These are phyloP conservation scores for Hymenoscyphus scutula DNA, from an alignment of 2,329 filamentous ascomycete genomes.

Conservation along the genomic window DNA sequence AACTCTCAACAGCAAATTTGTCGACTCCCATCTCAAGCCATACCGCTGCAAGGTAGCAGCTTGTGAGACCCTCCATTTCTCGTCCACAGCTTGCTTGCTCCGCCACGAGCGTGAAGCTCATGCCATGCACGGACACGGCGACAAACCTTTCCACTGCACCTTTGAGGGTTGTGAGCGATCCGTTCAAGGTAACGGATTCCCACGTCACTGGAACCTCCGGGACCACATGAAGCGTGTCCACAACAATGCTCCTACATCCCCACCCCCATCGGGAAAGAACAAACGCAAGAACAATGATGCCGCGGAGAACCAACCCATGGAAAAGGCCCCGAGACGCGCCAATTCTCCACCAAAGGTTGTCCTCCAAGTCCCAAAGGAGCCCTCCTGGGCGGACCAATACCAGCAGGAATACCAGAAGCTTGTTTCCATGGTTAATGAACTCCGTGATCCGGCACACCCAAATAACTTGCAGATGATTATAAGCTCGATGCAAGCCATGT, in stretches of 20 bases:
- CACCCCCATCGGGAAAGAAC: conserved; percentile 32
- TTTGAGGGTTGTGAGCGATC: conserved; percentile 86
- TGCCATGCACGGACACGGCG: conserved; percentile 90
- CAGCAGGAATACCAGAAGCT: conserved; percentile 30
- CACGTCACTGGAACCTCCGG: conserved; percentile 89
- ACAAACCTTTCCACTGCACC: conserved; percentile 86
- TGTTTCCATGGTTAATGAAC: conserved; percentile 28
- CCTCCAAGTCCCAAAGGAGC: conserved; percentile 28
- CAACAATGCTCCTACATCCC: conserved; percentile 42
- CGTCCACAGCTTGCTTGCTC: conserved; percentile 90
- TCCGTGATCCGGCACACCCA: conserved; percentile 29
- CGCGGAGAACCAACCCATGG: conserved; percentile 22
- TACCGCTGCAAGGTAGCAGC: conserved; percentile 87
- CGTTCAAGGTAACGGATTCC: conserved; percentile 81
- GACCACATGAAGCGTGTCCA: conserved; percentile 98
- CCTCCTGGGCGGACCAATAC: conserved; percentile 32
- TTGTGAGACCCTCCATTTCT: conserved; percentile 86
- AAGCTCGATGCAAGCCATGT: conserved; percentile 31
- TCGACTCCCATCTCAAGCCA: conserved; percentile 94
- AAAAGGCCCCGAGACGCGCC: conserved; percentile 31
- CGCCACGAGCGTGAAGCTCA: conserved; percentile 95
- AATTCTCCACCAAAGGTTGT: conserved; percentile 25
- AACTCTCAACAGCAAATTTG: conserved; percentile 76
- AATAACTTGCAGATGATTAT: conserved; percentile 29
- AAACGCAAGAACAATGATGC: conserved; percentile 35